Evolutionary conservation across 495 filamentous ascomycete species (phyloP), one percentile per base, ranked within the genome.

Genomic region (Penicillium crystallinum): DNA sequence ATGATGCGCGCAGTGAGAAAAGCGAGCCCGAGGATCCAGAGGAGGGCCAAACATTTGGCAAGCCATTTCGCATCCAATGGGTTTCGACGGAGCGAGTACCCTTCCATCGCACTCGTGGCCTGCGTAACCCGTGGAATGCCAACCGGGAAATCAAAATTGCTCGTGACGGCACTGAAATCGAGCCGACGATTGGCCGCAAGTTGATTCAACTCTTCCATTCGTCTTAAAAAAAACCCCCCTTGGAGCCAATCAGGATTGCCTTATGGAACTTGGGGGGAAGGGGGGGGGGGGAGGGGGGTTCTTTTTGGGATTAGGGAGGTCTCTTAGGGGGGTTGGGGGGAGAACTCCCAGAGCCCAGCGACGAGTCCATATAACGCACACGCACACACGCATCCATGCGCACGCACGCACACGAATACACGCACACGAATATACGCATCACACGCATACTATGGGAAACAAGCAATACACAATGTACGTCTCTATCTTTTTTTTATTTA

Each of bases 61-160:
- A 90, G 54, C 91, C 91, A 0, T 98, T 98, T 77, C 84, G 82
- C 54, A 81, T 98, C 41, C 84, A 96, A 70, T 98, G 93, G 93
- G 66, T 95, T 23, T 91, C 89, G 8, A 95, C 90, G 3, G 81
- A 83, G 30, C 77, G 87, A 36, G 79, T 98, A 7, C 91, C 93
- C 0, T 98, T 97, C 66, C 92, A 95, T 65, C 84, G 88, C 37
- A 96, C 91, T 0, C 75, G 91, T 44, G 92, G 92, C 0, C 66
- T 98, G 29, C 80, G 93, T n/a, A 98, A 98, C 61, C 83, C 87
- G 2, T 97, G 91, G 93, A 97, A 98, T 66, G 85, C 89, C 1
- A 96, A 96, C 62, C 76, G 93, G 39, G 93, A 97, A 60, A 90
- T 98, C 40, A 98, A 98, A 65, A 95, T 98, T 58, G 93, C 93